Evolutionary conservation across 257 asterid genomes (phyloP), one percentile per base, ranked within the genome.

Genomic region (Marsdenia floribunda): DNA sequence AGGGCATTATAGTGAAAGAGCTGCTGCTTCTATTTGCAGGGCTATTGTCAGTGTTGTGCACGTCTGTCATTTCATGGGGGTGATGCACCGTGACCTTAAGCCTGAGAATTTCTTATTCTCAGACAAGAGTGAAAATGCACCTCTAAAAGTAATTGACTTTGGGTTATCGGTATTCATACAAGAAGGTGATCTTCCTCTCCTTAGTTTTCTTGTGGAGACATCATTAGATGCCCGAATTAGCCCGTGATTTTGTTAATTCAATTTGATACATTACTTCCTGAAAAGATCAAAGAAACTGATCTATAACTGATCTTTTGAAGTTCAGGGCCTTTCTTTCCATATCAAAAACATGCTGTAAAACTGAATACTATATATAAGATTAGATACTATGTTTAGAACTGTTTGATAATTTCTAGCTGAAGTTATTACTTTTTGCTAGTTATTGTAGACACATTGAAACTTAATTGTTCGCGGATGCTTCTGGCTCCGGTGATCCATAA

Each of bases 31-130:
- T 3, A 76, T 90, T 16, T 86, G 96, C 68, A 74, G 97, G 82
- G 81, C 87, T 37, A 90, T 91, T 71, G 95, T 90, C 29, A 84
- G 87, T 18, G 96, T 91, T 50, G 93, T 91, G 5, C 94, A 90
- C 50, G 85, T 86, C 40, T 91, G 97, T 73, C 91, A 91, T 82
- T 91, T 90, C 66, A 90, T 88, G 97, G 97, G 96, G 0, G 97
- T 91, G 59, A 79, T 90, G 80, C 97, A 91, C 55, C 86, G 97
- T 14, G 96, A 91, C 72, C 90, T 91, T 40, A 91, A 91, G 86
- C 96, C 97, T 1, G 96, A 90, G 83, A 91, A 90, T 68, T 91
- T 91, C 87, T 75, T 91, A 82, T 75, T 91, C 60, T 84, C 93
- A 8, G 96, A 91, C 75, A 84, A 87, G 66, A 80, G 81, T 37